Evolutionary conservation across 2,329 filamentous ascomycete species (phyloP), one percentile per base, ranked within the genome.

Genomic region (Orbilia brochopaga): DNA sequence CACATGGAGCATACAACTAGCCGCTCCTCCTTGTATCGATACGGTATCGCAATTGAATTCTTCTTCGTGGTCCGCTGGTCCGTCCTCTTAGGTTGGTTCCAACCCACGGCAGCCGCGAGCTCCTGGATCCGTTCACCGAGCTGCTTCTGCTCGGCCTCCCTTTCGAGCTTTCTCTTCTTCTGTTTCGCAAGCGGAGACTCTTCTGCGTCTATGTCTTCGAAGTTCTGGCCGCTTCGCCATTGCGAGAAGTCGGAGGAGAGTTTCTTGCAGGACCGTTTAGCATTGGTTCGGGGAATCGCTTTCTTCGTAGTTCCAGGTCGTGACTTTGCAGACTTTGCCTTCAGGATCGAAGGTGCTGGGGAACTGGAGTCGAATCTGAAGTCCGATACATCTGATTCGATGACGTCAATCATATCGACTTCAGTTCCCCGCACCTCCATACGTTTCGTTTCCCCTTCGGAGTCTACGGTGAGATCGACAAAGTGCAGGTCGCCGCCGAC

Each of bases 1-100:
- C 67, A 72, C n/a, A 72, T 72, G 48, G 56, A 55, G 42, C 67
- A 72, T 1, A 32, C 10, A 46, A 24, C 27, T 10, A 50, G 27
- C 15, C 67, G 67, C 42, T 72, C 67, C 50, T 72, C 32, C 7
- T 60, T 72, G 19, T 72, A 72, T n/a, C 46, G 21, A 19, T 72
- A 72, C 7, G 67, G 67, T 13, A 55, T 61, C 10, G 66, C 66
- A 4, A 53, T 56, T 19, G 66, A 63, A 21, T 63, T 63, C 17
- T 72, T 72, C 40, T 37, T 65, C 2, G 60, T 60, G 30, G 60
- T 65, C 44, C 60, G 60, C 15, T 72, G 40, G 40, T 65, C 60
- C 21, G n/a, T 21, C 7, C 67, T 52, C 11, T 50, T 40, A 8
- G 67, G 67, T 32, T 65, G 67, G n/a, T 42, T 61, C 67, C 67